phyloP scores from a whole-genome alignment of 164 flowering plant genomes.

The Liquidambar formosana region DNA sequence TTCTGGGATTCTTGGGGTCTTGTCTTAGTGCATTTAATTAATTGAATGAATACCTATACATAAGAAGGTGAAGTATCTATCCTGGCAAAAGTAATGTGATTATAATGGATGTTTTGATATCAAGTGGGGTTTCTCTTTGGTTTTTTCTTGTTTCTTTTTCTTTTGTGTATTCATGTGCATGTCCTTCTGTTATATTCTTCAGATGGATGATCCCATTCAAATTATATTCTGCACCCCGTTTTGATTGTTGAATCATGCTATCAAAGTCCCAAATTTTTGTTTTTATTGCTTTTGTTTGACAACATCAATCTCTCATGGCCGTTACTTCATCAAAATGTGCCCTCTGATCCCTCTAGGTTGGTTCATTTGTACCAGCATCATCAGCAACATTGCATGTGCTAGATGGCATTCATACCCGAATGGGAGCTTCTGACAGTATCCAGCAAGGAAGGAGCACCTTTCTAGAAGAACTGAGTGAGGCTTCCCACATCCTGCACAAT shows the following conservation, averaged over 20 bases:
- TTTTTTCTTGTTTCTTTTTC: not conserved
- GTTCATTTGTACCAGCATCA: conserved; percentile 94
- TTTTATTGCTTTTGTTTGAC: not conserved
- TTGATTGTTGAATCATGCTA: not conserved
- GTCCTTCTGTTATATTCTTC: too few relatives aligned
- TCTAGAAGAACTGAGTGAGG: conserved; percentile 86
- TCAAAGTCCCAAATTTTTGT: not conserved
- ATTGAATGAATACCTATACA: too few relatives aligned
- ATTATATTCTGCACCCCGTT: not conserved
- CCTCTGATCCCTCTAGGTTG: conserved; percentile 67
- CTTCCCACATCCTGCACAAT: conserved; percentile 68
- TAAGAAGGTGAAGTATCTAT: too few relatives aligned
- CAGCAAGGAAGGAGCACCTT: conserved; percentile 94
- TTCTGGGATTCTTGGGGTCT: not conserved
- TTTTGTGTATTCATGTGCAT: not conserved
- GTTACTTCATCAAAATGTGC: conserved; percentile 23
- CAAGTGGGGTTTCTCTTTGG: not conserved
- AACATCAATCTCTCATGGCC: not conserved
- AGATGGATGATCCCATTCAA: not conserved
- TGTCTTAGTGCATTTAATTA: not conserved
- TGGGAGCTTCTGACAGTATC: conserved; percentile 93
- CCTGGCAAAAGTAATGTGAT: too few relatives aligned
- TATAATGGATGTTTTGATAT: not conserved
- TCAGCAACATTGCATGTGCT: conserved; percentile 82
- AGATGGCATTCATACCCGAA: conserved; percentile 81